Base-by-base conservation (phyloP, 2,329 filamentous ascomycete genomes). In the Dactylellina drechsleri region DNA sequence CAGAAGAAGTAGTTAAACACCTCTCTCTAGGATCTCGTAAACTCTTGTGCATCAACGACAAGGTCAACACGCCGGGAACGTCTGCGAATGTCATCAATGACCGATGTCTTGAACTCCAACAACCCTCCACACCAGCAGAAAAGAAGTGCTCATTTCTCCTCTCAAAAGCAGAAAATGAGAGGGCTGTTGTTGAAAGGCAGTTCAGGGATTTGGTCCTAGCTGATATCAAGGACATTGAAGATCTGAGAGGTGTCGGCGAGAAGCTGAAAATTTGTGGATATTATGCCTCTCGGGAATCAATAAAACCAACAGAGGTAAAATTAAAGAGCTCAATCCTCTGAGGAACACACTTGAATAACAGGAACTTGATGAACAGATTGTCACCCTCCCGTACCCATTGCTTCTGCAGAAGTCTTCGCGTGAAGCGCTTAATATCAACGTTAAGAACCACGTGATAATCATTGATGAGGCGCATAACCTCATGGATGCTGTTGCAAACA, bases 401-500 rank as follows among this genome's bases (percentile, higher is more conserved):
- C 85, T 99, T 0, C 84, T 99, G 2, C 95, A 98, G 80, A 91
- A 90, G 79, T 91, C 89, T 2, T 93, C 95, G 0, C 86, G 95
- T 57, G 93, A 98, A 75, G 93, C 95, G 0, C 85, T 99, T 0
- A 90, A 91, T 0, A 89, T 99, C 50, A 94, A 91, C 23, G 83
- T 99, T 7, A 93, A 96, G 79, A 89, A 89, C 4, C 95, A 96
- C 79, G 85, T 99, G 0, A 89, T 99, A n/a, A 91, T 99, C 26
- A 92, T 99, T 56, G 95, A 99, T 78, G 95, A 99, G 83, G 95
- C 95, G 0, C 95, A 99, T 81, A 99, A 99, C 80, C 87, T 99
- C 61, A 97, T 97, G 90, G 93, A 97, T 81, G 93, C 94, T 0
- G 92, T 99, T 53, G 88, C 92, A 15, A 90, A 89, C 53, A 95